Evolutionary conservation across 139 green algal species (phyloP).

Genomic region (Coccomyxa sp.): DNA sequence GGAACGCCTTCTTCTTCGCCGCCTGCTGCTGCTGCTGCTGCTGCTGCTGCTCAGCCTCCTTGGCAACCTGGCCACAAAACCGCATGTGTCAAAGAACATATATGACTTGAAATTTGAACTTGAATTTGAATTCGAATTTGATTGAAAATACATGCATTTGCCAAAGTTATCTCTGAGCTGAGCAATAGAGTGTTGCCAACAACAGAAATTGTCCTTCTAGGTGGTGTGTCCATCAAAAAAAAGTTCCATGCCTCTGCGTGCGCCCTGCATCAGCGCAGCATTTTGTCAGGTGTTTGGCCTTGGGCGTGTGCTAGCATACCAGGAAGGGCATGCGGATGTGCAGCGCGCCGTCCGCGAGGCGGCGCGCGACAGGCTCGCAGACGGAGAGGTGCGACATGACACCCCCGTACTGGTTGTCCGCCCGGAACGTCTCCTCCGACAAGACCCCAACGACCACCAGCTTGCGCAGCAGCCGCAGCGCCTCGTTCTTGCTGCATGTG

Average conservation of each 20-base stretch:
- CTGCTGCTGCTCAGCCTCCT: too few relatives aligned
- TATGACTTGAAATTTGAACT: too few relatives aligned
- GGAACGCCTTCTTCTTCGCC: background rate
- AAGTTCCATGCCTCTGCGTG: too few relatives aligned
- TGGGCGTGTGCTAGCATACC: background rate
- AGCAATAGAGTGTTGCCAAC: too few relatives aligned
- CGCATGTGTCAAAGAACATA: background rate
- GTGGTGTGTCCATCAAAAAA: too few relatives aligned
- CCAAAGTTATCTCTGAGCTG: too few relatives aligned
- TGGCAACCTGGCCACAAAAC: too few relatives aligned
- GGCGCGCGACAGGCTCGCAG: background rate
- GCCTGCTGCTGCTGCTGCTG: background rate
- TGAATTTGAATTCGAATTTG: too few relatives aligned
- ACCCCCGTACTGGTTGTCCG: conserved; percentile 41
- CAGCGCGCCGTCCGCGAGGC: conserved; percentile 1
- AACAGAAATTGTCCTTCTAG: too few relatives aligned
- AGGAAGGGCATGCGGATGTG: conserved; percentile 18
- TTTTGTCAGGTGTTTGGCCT: too few relatives aligned
- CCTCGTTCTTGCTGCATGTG: conserved; percentile 21
- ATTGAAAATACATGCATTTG: too few relatives aligned
- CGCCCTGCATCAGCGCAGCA: too few relatives aligned
- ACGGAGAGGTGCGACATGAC: conserved; percentile 18
- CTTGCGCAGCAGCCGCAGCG: conserved; percentile 44
- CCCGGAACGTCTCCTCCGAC: conserved; percentile 41
- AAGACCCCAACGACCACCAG: conserved; percentile 45